A percentile compares a stretch with the other conserved stretches of the same genome.
These are phyloP conservation scores for Blastobotrys ciferrii DNA, from an alignment of 1,139 yeast genomes.

Conservation along the genomic window DNA sequence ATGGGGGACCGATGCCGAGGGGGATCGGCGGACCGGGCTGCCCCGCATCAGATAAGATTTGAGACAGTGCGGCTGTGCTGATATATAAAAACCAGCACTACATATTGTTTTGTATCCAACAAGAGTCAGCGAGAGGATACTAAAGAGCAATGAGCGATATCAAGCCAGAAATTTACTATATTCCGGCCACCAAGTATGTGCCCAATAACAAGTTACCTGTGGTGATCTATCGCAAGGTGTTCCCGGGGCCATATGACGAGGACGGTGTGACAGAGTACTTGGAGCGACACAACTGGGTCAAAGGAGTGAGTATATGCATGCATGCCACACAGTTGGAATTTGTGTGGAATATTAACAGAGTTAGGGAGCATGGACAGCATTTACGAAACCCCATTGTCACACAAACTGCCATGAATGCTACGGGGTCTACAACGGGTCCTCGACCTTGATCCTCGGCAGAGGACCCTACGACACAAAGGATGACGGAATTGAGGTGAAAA, in stretches of 20 bases:
- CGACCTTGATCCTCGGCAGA: slow-evolving; percentile 3
- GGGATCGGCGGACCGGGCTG: not conserved
- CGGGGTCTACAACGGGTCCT: slow-evolving; percentile 1
- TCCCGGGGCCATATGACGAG: slow-evolving; percentile 5
- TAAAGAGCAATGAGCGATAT: not conserved
- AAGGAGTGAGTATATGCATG: not conserved
- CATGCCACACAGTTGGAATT: not conserved
- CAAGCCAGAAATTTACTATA: slow-evolving; percentile 5
- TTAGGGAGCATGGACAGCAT: slow-evolving; percentile 3
- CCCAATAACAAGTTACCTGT: slow-evolving; percentile 4
- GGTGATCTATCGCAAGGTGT: not conserved
- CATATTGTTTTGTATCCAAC: not conserved
- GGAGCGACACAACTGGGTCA: slow-evolving; percentile 5
- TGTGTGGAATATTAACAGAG: no score
- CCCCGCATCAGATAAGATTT: not conserved
- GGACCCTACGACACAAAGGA: slow-evolving; percentile 2
- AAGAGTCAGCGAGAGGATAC: no score
- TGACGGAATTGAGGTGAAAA: slow-evolving; percentile 3
- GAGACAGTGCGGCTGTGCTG: not conserved
- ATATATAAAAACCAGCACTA: not conserved
- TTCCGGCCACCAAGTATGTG: not conserved
- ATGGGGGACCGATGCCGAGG: not conserved
- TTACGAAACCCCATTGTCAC: slow-evolving; percentile 2
- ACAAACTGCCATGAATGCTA: slow-evolving; percentile 8
- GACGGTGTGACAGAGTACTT: not conserved